Base-by-base conservation (phyloP, 805 yeast species). In the Nakazawaea anatomiae region DNA sequence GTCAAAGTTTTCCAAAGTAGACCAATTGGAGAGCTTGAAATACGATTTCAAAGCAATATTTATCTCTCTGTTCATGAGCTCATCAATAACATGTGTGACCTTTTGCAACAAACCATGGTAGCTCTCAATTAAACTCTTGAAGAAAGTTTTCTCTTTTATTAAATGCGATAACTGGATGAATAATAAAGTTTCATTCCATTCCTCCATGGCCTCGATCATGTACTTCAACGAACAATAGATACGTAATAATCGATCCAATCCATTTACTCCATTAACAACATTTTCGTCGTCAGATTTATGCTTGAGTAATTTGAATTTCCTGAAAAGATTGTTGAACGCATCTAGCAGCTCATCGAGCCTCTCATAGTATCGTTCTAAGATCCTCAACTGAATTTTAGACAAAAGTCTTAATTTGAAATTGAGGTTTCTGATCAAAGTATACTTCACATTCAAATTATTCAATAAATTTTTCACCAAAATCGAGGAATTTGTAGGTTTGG, bases 401-500 rank as follows among this genome's bases (percentile, higher is more conserved):
- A 85, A 68, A 54, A 80, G 82, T 55, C 76, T 73, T 51, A 82
- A 67, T 54, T 83, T 82, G 55, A 73, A 79, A 43, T 75, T 75
- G 14, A 76, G 74, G 46, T 71, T 69, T 29, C 72, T 71, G 54
- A 82, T 70, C 29, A 82, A 70, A 38, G 69, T 69, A 64, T 81
- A 82, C 54, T 79, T 82, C 12, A 70, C 69, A 3, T 83, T 80
- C 48, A 83, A 71, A 44, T 77, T 76, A 55, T 81, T 80, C 27
- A 86, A 64, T 41, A 87, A 62, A 57, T 81, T 82, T 42, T 73
- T 73, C 53, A 86, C 62, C 46, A 79, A 77, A 39, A 75, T 69
- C 0, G 90, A 80, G 1, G 89, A 78, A 54, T 76, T 76, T 0
- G 89, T 84, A 0, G 92, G 90, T 53, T 75, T 75, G 0, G 80